Evolutionary conservation across 1,139 yeast species (phyloP).

Genomic region (Pichia sp.): DNA sequence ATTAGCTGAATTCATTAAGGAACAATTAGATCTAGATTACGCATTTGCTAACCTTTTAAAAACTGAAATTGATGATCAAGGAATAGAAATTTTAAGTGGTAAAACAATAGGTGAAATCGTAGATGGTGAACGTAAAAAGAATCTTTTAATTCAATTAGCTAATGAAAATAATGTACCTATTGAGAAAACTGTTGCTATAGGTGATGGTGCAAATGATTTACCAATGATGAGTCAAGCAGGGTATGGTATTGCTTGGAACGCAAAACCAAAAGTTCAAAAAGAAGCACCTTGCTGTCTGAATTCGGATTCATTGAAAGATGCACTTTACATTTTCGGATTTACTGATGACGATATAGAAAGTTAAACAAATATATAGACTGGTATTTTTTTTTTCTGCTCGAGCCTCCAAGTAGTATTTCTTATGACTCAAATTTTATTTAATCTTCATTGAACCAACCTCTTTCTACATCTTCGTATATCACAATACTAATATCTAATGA

Average conservation of each 20-base stretch:
- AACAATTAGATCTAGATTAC: slow-evolving; percentile 65
- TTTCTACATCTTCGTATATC: too few relatives aligned
- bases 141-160: slow-evolving; percentile 63
- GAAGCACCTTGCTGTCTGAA: slow-evolving; percentile 80
- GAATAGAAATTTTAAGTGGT: slow-evolving; percentile 47
- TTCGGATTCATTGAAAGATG: slow-evolving; percentile 59
- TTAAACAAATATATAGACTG: too few relatives aligned
- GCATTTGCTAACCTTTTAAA: slow-evolving; percentile 79
- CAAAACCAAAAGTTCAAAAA: slow-evolving; percentile 83
- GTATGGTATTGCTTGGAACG: slow-evolving; percentile 94
- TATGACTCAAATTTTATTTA: too few relatives aligned
- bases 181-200: slow-evolving; percentile 69
- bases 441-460: too few relatives aligned
- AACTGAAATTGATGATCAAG: slow-evolving; percentile 45
- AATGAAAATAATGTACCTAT: slow-evolving; percentile 51
- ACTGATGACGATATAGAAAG: slow-evolving; percentile 52
- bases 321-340: slow-evolving; percentile 76
- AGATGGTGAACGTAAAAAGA: slow-evolving; percentile 79
- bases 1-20: slow-evolving; percentile 69
- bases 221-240: slow-evolving; percentile 92
- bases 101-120: slow-evolving; percentile 68
- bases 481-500: too few relatives aligned
- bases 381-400: neutral
- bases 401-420: neutral
- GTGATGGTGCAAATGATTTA: slow-evolving; percentile 96